phyloP scores from a whole-genome alignment of 2,329 filamentous ascomycete species.

The Cladosporium colombiae region DNA sequence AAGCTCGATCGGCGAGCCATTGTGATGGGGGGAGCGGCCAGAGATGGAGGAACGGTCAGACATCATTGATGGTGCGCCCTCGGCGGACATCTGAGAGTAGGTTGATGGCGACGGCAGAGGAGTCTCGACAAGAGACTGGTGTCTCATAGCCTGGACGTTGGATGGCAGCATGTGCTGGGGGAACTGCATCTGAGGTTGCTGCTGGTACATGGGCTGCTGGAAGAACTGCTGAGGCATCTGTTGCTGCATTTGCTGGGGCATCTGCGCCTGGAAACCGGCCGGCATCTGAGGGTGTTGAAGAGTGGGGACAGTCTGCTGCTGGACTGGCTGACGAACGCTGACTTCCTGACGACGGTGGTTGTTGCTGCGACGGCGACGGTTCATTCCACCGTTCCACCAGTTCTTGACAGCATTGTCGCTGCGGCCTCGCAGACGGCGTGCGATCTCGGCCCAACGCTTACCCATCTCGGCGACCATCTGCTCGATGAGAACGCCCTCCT shows the following conservation, averaged over 20 bases:
- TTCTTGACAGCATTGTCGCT: conserved; percentile 98
- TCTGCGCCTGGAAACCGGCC: conserved; percentile 8
- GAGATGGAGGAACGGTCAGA: conserved; percentile 62
- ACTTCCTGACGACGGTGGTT: conserved; percentile 39
- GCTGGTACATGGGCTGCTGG: conserved; percentile 24
- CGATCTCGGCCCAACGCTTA: conserved; percentile 92
- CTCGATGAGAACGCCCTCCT: conserved; percentile 73
- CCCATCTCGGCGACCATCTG: conserved; percentile 74
- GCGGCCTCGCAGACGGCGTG: conserved; percentile 74
- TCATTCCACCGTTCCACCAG: conserved; percentile 95
- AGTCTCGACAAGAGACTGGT: conserved; percentile 48
- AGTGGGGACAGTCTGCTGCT: conserved; percentile 19
- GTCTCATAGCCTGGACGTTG: conserved; percentile 32
- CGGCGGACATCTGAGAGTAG: conserved; percentile 64
- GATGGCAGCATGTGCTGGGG: conserved; percentile 38
- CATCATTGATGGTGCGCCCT: conserved; percentile 67
- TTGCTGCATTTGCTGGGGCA: conserved; percentile 15
- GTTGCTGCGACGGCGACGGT: conserved; percentile 61
- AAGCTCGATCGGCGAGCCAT: conserved; percentile 50
- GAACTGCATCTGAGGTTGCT: conserved; percentile 27
- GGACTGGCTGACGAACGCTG: conserved; percentile 34
- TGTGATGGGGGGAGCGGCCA: conserved; percentile 44
- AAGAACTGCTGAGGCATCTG: conserved; percentile 23
- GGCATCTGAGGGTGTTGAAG: conserved; percentile 16
- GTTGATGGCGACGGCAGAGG: conserved; percentile 65